phyloP scores from a whole-genome alignment of 805 yeast genomes.

The Metschnikowia orientalis region DNA sequence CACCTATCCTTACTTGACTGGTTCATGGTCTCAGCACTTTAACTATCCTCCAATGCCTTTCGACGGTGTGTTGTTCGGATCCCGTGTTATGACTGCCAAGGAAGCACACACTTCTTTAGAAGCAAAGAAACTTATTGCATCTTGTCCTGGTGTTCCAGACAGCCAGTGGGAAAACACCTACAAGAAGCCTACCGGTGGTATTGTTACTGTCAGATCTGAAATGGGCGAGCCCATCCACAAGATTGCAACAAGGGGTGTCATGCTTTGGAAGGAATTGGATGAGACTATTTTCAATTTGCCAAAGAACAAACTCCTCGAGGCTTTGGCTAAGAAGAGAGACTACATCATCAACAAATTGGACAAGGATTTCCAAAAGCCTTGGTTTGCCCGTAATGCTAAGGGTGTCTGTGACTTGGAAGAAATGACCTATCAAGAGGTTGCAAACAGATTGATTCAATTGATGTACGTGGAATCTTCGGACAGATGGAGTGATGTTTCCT shows the following conservation, averaged over 20 bases:
- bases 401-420: slow-evolving; percentile 89
- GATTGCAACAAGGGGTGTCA: slow-evolving; percentile 95
- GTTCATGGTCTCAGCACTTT: slow-evolving; percentile 87
- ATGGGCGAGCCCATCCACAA: slow-evolving; percentile 99
- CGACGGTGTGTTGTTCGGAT: slow-evolving; percentile 94
- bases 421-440: slow-evolving; percentile 93
- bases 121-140: slow-evolving; percentile 88
- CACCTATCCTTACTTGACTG: slow-evolving; percentile 95
- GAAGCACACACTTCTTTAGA: slow-evolving; percentile 93
- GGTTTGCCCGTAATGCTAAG: slow-evolving; percentile 82
- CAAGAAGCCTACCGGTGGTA: slow-evolving; percentile 95
- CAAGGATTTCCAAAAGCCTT: slow-evolving; percentile 95
- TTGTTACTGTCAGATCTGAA: slow-evolving; percentile 92
- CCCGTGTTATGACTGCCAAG: slow-evolving; percentile 95
- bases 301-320: slow-evolving; percentile 78
- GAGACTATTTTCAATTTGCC: slow-evolving; percentile 89
- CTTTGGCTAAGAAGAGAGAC: slow-evolving; percentile 76
- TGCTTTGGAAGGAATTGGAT: slow-evolving; percentile 96
- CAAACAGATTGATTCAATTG: slow-evolving; percentile 80
- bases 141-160: slow-evolving; percentile 88
- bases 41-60: slow-evolving; percentile 98
- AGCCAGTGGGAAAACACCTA: slow-evolving; percentile 89
- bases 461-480: slow-evolving; percentile 73
- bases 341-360: slow-evolving; percentile 81
- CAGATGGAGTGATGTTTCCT: slow-evolving; percentile 84